phyloP scores from a whole-genome alignment of 2,329 filamentous ascomycete species.

The Trichoderma sp. region DNA sequence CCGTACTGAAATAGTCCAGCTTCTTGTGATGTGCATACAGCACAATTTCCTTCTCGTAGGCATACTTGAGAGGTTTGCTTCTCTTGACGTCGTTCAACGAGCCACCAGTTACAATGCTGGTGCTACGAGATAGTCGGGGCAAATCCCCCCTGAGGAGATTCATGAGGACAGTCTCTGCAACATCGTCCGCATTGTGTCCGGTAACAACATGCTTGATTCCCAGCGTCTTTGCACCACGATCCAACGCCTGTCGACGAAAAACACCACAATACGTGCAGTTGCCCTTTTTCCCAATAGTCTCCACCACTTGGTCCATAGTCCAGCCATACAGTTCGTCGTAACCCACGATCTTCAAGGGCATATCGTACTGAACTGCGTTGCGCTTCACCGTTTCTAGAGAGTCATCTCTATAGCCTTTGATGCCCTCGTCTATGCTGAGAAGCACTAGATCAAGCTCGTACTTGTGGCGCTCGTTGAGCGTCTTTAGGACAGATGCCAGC shows the following conservation, averaged over 20 bases:
- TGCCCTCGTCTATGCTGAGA: constrained; percentile 93
- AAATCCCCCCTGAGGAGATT: constrained; percentile 89
- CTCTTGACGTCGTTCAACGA: constrained; percentile 84
- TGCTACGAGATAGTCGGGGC: constrained; percentile 80
- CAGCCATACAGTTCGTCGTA: constrained; percentile 95
- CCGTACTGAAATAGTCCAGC: constrained; percentile 95
- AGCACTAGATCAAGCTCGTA: constrained; percentile 85
- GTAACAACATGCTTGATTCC: constrained; percentile 92
- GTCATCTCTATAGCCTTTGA: constrained; percentile 95
- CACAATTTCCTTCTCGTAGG: constrained; percentile 98
- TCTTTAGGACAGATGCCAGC: constrained; percentile 89
- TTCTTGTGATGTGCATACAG: constrained; percentile 96
- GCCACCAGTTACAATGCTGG: constrained; percentile 80
- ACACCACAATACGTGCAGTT: constrained; percentile 99
- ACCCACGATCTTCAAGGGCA: constrained; percentile 87
- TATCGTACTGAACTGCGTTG: constrained; percentile 85
- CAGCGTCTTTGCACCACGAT: constrained; percentile 83
- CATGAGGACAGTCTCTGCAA: constrained; percentile 97
- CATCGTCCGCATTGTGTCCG: constrained; percentile 95
- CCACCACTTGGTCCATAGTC: constrained; percentile 99
- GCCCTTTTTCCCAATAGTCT: constrained; percentile 93
- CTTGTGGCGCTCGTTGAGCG: constrained; percentile 81
- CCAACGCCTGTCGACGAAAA: constrained; percentile 88
- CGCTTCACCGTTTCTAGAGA: constrained; percentile 94
- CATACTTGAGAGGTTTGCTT: constrained; percentile 96